Evolutionary conservation across 106 monocot species (phyloP).

Genomic region (Dendrobium officinale): DNA sequence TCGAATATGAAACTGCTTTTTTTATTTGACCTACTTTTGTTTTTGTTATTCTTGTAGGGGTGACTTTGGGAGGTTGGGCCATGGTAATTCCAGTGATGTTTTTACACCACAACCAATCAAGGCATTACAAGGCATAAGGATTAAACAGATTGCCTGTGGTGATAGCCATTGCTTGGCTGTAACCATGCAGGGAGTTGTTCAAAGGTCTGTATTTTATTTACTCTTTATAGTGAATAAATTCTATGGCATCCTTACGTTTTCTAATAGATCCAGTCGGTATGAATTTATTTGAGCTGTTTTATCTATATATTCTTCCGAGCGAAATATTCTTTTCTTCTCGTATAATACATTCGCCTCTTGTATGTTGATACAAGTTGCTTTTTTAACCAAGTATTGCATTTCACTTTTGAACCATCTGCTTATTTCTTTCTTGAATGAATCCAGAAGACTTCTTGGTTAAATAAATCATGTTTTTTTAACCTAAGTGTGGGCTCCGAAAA

Average conservation of each 20-base stretch:
- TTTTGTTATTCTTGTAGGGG: conserved; percentile 48
- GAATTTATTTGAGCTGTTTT: background rate
- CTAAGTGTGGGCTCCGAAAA: no score
- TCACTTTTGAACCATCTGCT: background rate
- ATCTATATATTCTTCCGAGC: background rate
- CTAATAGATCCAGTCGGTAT: background rate
- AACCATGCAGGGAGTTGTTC: conserved; percentile 48
- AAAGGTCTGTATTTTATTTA: conserved; percentile 1
- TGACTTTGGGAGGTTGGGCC: conserved; percentile 96
- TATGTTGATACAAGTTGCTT: background rate
- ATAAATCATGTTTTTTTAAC: no score
- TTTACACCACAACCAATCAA: conserved; percentile 92
- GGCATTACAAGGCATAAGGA: conserved; percentile 74
- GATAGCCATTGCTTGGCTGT: conserved; percentile 98
- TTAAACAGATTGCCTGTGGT: conserved; percentile 94
- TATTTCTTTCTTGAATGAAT: no score
- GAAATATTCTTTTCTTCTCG: background rate
- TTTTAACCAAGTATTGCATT: background rate
- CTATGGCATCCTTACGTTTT: background rate
- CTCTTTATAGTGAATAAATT: background rate
- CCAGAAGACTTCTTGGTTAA: no score
- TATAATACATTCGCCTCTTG: background rate
- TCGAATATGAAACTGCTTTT: background rate
- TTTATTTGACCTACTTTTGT: background rate
- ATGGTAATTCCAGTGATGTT: conserved; percentile 92